These are phyloP conservation scores for Colletotrichum paranaense DNA, from an alignment of 2,329 filamentous ascomycete species.

Conservation along the genomic window DNA sequence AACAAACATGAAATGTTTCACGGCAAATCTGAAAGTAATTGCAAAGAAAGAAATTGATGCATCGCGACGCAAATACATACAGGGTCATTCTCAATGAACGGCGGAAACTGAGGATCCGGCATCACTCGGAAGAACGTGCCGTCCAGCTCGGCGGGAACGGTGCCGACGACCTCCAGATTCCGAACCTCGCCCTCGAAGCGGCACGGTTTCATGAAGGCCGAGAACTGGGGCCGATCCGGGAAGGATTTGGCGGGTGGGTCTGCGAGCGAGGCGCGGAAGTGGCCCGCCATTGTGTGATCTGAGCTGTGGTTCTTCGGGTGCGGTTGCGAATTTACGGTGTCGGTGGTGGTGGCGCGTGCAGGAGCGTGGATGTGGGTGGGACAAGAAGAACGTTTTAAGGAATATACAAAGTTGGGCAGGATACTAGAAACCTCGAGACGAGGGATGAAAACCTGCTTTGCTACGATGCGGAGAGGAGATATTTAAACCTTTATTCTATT, in stretches of 20 bases:
- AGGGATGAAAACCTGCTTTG: not conserved
- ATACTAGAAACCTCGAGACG: not conserved
- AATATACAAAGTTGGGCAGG: not conserved
- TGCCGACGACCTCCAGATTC: constrained; percentile 37
- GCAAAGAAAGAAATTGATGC: too few relatives aligned
- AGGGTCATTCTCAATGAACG: constrained; percentile 31
- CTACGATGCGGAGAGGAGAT: not conserved
- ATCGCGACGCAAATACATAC: not conserved
- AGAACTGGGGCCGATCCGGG: constrained; percentile 31
- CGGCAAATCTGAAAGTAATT: too few relatives aligned
- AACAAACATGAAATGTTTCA: not conserved
- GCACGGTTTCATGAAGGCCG: constrained; percentile 33
- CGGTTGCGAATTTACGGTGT: not conserved
- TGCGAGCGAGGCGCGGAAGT: constrained; percentile 24
- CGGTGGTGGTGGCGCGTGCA: not conserved
- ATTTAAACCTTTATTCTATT: not conserved
- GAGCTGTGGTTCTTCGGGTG: not conserved
- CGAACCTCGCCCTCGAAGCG: constrained; percentile 34
- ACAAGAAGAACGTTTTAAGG: too few relatives aligned
- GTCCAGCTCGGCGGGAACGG: constrained; percentile 39
- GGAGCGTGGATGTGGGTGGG: not conserved
- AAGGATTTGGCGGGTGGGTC: constrained; percentile 17
- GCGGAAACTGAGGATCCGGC: constrained; percentile 52
- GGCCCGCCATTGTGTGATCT: constrained; percentile 12
- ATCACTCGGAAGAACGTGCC: constrained; percentile 49